phyloP scores from a whole-genome alignment of 2,329 filamentous ascomycete genomes.

The Talaromyces sp. region DNA sequence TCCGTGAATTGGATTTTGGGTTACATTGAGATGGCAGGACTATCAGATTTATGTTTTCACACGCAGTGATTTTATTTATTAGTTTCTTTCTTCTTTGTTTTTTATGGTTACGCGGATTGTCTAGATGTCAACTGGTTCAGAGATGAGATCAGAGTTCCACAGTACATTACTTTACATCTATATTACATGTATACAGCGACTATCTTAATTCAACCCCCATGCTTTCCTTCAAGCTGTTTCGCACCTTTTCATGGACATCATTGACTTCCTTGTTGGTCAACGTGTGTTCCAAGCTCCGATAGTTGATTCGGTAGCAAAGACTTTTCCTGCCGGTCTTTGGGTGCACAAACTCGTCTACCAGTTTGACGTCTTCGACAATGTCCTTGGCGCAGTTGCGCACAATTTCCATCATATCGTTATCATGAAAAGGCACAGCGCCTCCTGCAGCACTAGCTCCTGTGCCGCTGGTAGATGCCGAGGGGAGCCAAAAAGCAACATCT shows the following conservation, averaged over 20 bases:
- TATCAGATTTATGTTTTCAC: background rate
- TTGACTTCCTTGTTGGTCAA: constrained; percentile 80
- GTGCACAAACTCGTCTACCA: constrained; percentile 83
- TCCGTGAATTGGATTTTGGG: background rate
- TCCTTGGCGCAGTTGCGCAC: constrained; percentile 78
- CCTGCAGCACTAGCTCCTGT: constrained; percentile 27
- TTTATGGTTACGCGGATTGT: background rate
- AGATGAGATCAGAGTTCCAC: background rate
- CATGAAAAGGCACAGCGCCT: constrained; percentile 60
- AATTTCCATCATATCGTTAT: constrained; percentile 96
- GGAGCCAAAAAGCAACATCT: constrained; percentile 92
- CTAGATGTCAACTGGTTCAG: background rate
- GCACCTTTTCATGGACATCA: constrained; percentile 64
- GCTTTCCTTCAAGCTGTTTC: constrained; percentile 58
- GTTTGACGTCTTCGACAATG: constrained; percentile 76
- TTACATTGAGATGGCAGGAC: background rate
- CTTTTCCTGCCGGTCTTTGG: constrained; percentile 78
- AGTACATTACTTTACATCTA: background rate
- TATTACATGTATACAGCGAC: background rate
- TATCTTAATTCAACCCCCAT: constrained; percentile 75
- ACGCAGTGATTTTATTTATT: background rate
- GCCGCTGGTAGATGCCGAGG: constrained; percentile 33
- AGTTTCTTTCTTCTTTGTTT: no score
- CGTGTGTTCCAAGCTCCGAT: constrained; percentile 85
- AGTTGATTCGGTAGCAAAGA: constrained; percentile 88